Evolutionary conservation across 2,329 filamentous ascomycete genomes (phyloP).

Genomic region (Lasiodiplodia sp.): DNA sequence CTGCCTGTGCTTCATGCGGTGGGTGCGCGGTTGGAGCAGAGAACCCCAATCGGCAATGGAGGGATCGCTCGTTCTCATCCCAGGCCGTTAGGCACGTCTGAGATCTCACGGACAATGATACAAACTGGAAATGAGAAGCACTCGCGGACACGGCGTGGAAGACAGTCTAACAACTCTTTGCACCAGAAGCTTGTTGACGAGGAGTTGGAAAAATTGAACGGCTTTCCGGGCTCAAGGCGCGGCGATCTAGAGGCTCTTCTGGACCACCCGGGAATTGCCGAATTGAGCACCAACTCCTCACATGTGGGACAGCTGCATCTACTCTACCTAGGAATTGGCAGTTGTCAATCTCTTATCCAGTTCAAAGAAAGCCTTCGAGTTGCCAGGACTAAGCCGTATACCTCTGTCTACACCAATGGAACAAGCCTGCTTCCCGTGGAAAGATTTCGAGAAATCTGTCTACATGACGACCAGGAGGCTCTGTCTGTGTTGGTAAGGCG

Average conservation of each 20-base stretch:
- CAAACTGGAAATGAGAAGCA: neutral
- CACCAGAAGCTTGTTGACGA: neutral
- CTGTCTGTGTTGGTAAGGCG: neutral
- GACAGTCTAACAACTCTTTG: neutral
- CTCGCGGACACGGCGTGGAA: neutral
- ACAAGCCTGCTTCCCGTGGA: neutral
- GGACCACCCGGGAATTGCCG: neutral
- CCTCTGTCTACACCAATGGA: neutral
- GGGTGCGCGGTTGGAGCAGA: neutral
- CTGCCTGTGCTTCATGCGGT: neutral
- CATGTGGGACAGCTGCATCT: neutral
- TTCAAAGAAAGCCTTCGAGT: neutral
- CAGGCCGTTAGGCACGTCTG: neutral
- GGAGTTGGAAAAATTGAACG: neutral
- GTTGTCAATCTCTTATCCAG: neutral
- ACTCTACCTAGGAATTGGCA: neutral
- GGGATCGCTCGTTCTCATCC: neutral
- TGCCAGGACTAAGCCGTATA: neutral
- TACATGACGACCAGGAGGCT: neutral
- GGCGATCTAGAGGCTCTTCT: neutral
- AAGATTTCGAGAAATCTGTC: neutral
- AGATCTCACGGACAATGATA: neutral
- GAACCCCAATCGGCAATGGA: neutral
- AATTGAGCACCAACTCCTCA: neutral
- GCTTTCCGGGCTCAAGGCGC: neutral